Evolutionary conservation across 108 stramenopile species (phyloP), one percentile per base, ranked within the genome.

Genomic region (Epipyxis sp.): DNA sequence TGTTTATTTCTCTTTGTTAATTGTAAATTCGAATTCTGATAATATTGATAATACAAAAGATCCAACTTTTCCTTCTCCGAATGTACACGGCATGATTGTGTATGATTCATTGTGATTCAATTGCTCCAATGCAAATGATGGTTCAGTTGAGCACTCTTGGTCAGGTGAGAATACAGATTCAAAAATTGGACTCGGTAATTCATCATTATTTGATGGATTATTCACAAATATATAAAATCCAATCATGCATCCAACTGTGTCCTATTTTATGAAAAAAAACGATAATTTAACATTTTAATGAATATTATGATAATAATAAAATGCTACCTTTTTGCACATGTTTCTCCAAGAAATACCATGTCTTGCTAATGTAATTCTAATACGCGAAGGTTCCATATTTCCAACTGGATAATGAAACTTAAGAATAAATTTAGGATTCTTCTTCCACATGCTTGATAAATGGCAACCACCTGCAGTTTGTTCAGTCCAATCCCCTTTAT

Each of bases 191-290:
- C 54, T 27, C 2, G 40, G 59, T 57, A 10, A 25, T 41, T 42
- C 37, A 39, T 57, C 69, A 69, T 35, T 42, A 27, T 42, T 0
- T 30, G 78, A 85, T n/a, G n/a, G n/a, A n/a, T n/a, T n/a, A n/a
- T n/a, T n/a, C 20, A 39, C 1, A 61, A 80, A 69, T 0, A 87
- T 40, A 69, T 87, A 87, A 79, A 87, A 87, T 20, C 87, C 87
- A 46, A 87, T 85, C 87, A 87, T 87, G 59, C 76, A 80, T 32
- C 87, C 87, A 10, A 87, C 85, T 10, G 69, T 32, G 69, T 87
- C 87, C 6, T 81, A n/a, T n/a, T n/a, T n/a, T n/a, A n/a, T n/a
- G n/a, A n/a, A n/a, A n/a, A n/a, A n/a, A n/a, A n/a, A 62, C 40
- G 59, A 42, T 65, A 81, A 83, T 40, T 77, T 43, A 37, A 57